A percentile compares a stretch with the other conserved stretches of the same genome.
These are phyloP conservation scores for Neofusicoccum cordaticola DNA, from an alignment of 2,329 filamentous ascomycete species.

Conservation along the genomic window DNA sequence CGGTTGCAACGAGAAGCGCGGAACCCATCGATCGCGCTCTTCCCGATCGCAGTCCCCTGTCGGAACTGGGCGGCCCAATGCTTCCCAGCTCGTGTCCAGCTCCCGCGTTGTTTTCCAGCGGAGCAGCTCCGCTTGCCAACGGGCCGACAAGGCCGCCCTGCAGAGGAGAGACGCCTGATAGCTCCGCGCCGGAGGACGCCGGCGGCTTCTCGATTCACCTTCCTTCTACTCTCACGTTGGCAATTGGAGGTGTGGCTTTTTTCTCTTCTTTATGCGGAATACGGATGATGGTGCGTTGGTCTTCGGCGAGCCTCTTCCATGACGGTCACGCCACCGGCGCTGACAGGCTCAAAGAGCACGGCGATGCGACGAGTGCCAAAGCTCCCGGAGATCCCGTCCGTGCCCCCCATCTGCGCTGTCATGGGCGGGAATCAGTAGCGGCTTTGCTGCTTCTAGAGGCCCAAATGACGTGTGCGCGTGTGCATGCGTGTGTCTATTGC, in stretches of 20 bases:
- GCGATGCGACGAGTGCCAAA: background rate
- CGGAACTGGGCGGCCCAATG: background rate
- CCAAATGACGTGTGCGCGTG: background rate
- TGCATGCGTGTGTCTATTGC: background rate
- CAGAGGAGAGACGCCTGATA: background rate
- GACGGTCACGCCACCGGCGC: constrained; percentile 1
- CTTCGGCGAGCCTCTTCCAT: background rate
- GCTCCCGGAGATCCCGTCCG: constrained; percentile 7
- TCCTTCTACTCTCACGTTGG: too few relatives aligned
- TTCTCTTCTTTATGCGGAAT: too few relatives aligned
- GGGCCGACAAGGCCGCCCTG: background rate
- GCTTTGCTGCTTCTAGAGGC: background rate
- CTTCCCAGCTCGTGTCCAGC: background rate
- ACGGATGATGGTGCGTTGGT: background rate
- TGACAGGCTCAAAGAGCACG: background rate
- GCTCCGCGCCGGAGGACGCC: background rate
- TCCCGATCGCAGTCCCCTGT: background rate
- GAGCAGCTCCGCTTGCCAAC: background rate
- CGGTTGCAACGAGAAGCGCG: background rate
- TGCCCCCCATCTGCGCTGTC: background rate
- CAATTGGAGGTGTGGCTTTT: background rate
- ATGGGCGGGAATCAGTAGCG: background rate
- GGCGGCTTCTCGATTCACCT: background rate
- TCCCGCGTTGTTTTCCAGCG: constrained; percentile 3
- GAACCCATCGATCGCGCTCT: background rate